phyloP scores from a whole-genome alignment of 768 basidiomycete genomes.

The Galerina marginata region DNA sequence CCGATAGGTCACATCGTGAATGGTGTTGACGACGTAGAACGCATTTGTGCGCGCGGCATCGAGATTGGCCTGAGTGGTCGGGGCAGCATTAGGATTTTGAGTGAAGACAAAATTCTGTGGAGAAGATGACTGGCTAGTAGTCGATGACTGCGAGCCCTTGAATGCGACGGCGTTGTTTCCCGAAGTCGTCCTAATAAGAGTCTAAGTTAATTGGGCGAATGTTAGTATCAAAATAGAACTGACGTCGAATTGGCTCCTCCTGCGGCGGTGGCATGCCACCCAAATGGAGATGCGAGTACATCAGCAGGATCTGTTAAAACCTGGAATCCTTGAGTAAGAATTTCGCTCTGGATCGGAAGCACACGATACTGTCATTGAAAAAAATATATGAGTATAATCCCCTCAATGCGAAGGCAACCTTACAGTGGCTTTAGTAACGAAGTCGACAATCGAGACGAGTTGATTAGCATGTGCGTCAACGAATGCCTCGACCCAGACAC shows the following conservation, averaged over 20 bases:
- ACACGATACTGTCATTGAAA: slow-evolving; percentile 36
- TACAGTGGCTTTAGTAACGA: slow-evolving; percentile 53
- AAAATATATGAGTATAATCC: background rate
- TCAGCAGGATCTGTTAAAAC: slow-evolving; percentile 55
- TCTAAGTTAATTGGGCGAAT: background rate
- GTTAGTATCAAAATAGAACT: background rate
- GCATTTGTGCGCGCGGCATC: slow-evolving; percentile 57
- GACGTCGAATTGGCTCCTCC: slow-evolving; percentile 10
- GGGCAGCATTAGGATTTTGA: slow-evolving; percentile 37
- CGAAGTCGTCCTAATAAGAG: background rate
- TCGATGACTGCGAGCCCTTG: slow-evolving; percentile 30
- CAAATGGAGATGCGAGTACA: slow-evolving; percentile 50
- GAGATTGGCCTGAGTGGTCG: slow-evolving; percentile 46
- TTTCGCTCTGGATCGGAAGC: slow-evolving; percentile 19
- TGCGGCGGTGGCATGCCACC: slow-evolving; percentile 39
- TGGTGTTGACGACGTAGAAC: slow-evolving; percentile 65
- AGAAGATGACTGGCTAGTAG: slow-evolving; percentile 42
- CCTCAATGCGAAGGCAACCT: slow-evolving; percentile 16
- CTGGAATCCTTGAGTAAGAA: slow-evolving; percentile 28
- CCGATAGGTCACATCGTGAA: slow-evolving; percentile 52
- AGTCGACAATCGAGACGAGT: slow-evolving; percentile 57
- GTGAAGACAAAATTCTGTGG: slow-evolving; percentile 45
- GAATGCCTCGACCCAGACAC: slow-evolving; percentile 65
- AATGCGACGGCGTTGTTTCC: slow-evolving; percentile 40
- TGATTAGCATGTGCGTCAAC: slow-evolving; percentile 65